Evolutionary conservation across 1,284 basidiomycete genomes (phyloP), one percentile per base, ranked within the genome.

Genomic region (Moesziomyces sp.): DNA sequence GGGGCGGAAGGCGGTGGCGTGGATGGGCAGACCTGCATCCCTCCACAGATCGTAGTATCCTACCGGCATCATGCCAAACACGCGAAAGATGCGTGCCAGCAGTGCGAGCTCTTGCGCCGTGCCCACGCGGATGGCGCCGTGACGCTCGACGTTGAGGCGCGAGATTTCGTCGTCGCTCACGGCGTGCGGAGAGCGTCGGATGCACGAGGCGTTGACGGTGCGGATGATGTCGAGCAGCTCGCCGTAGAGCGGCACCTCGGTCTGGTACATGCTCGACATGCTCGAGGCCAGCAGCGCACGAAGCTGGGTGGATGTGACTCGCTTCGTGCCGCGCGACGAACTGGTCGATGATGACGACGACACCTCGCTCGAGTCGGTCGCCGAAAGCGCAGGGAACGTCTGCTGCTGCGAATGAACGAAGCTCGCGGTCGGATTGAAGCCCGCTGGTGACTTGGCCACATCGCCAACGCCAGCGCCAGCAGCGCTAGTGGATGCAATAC

Each of bases 51-150:
- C 85, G 69, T 86, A 86, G 75, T 86, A 86, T 4, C 85, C 85
- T 0, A 86, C 85, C 3, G 85, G 81, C 38, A 76, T 62, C 86
- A 86, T 86, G 18, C 84, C 85, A 76, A 86, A 82, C 16, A 79
- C 62, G 1, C 53, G 54, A 56, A 86, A 86, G 19, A 86, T 78
- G 14, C 85, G 76, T 1, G 85, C 64, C n/a, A 86, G 81, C 42
- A 83, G 79, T 16, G 58, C 44, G 1, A 86, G 80, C 70, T 86
- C 86, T 13, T 77, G 54, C 0, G 79, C 68, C 19, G 82, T 86
- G 24, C 86, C 86, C 1, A 86, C 81, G 9, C 86, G 83, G 58
- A 86, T 86, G 0, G 86, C 86, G 10, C 86, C 85, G 64, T 86
- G 86, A 46, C 85, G 75, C 66, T 86, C 86, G 38, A 85, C 82